Conservation (phyloP, 192 early-diverging fungal genomes). For the Nowakowskiella sp. region DNA sequence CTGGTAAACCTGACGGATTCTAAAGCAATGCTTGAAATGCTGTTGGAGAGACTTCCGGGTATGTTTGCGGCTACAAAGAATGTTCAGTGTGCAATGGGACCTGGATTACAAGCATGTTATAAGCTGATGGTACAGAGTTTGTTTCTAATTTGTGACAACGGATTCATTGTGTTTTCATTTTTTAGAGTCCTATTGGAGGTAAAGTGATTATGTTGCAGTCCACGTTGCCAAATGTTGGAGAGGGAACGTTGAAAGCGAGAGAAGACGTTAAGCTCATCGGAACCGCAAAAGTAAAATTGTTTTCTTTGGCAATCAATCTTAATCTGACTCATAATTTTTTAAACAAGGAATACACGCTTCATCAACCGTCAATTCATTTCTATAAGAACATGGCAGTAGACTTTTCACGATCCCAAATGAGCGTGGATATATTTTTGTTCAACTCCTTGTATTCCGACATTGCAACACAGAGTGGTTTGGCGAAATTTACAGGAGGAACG, state of each 20-base stretch:
- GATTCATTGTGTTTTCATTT: no score
- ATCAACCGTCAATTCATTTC: constrained; percentile 76
- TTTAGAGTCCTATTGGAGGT: constrained; percentile 69
- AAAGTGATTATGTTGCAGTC: constrained; percentile 80
- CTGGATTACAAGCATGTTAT: constrained; percentile 73
- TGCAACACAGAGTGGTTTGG: constrained; percentile 71
- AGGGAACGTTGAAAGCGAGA: constrained; percentile 71
- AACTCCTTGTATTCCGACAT: constrained; percentile 78
- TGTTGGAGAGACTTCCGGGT: constrained; percentile 62
- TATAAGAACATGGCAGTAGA: constrained; percentile 91
- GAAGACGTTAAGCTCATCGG: constrained; percentile 83
- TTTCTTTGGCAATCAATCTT: background rate
- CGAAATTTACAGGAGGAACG: constrained; percentile 83
- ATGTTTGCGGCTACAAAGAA: constrained; percentile 83
- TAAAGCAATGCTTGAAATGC: constrained; percentile 56
- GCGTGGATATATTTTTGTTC: constrained; percentile 83
- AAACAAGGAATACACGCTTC: constrained; percentile 67
- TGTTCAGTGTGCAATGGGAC: constrained; percentile 70
- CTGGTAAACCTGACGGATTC: constrained; percentile 83
- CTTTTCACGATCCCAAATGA: constrained; percentile 81
- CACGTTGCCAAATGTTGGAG: constrained; percentile 72
- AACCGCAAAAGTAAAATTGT: constrained; percentile 60
- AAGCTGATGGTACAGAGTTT: constrained; percentile 60
- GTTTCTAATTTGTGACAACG: background rate
- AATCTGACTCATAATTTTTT: constrained; percentile 5